phyloP scores from a whole-genome alignment of 164 flowering plant genomes.

The Berberis thunbergii region DNA sequence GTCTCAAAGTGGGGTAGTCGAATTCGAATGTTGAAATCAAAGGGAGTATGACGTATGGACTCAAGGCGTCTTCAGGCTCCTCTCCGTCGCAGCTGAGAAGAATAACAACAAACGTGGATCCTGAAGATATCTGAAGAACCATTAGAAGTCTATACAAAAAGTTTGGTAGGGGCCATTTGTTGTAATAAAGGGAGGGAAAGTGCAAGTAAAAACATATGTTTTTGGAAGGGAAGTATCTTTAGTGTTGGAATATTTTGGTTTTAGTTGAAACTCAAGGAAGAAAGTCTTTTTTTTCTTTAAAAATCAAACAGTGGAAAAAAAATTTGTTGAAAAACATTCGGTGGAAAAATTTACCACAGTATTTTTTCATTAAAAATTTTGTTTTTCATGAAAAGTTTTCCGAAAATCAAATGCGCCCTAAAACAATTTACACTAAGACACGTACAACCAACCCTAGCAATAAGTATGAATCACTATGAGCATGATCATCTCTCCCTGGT shows the following conservation, averaged over 20 bases:
- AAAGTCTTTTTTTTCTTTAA: background rate
- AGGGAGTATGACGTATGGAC: conserved; percentile 91
- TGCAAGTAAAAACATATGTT: background rate
- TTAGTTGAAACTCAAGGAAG: conserved; percentile 2
- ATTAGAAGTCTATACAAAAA: background rate
- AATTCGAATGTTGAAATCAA: conserved; percentile 78
- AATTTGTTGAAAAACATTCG: too few species aligned
- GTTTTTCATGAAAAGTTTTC: too few species aligned
- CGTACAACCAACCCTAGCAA: too few species aligned
- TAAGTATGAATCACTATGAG: too few species aligned
- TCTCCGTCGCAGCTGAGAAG: conserved; percentile 51
- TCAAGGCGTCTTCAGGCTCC: conserved; percentile 78
- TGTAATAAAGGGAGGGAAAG: conserved; percentile 8
- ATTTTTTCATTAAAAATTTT: too few species aligned
- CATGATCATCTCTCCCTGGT: too few species aligned
- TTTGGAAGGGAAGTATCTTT: conserved; percentile 5
- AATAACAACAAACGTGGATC: conserved; percentile 22
- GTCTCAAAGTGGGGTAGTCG: conserved; percentile 74
- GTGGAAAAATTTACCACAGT: too few species aligned
- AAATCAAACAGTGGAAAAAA: too few species aligned
- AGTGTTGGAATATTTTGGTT: conserved; percentile 15
- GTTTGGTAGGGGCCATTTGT: background rate
- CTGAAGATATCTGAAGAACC: too few species aligned
- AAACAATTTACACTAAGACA: too few species aligned
- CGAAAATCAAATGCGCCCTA: too few species aligned